These are phyloP conservation scores for Claviceps sp. DNA, from an alignment of 2,329 filamentous ascomycete species.

Conservation along the genomic window DNA sequence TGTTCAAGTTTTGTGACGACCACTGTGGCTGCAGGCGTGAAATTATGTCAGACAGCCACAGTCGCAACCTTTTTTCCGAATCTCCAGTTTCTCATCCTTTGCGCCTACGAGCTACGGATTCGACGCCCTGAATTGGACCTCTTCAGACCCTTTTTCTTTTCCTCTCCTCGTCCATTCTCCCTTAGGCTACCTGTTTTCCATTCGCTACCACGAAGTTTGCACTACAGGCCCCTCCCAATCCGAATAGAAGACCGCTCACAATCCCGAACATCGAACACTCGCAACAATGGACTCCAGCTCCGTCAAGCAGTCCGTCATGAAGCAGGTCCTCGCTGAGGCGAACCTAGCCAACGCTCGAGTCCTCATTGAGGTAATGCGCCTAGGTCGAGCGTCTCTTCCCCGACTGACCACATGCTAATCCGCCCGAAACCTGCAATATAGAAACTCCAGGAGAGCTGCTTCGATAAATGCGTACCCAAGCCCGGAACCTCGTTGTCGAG, in stretches of 20 bases:
- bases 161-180: not conserved
- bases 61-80: slow-evolving; percentile 2
- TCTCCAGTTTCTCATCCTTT: not conserved
- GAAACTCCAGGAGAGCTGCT: slow-evolving; percentile 76
- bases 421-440: slow-evolving; percentile 17
- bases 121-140: no score
- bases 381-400: not conserved
- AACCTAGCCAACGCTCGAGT: slow-evolving; percentile 55
- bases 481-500: slow-evolving; percentile 53
- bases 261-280: not conserved
- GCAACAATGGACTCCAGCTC: slow-evolving; percentile 43
- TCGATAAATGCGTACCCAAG: slow-evolving; percentile 61
- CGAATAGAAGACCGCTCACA: not conserved
- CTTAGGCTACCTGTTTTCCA: not conserved
- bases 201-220: no score
- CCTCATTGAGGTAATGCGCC: slow-evolving; percentile 49
- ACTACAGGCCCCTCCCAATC: not conserved
- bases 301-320: slow-evolving; percentile 49
- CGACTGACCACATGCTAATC: slow-evolving; percentile 4
- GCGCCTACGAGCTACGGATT: not conserved
- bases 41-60: slow-evolving; percentile 11
- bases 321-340: slow-evolving; percentile 50
- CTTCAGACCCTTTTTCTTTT: not conserved
- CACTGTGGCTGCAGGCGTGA: slow-evolving; percentile 3
- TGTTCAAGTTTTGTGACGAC: not conserved